Evolutionary conservation across 208 protist genomes (phyloP), one percentile per base, ranked within the genome.

Genomic region (Wallacemonas sp.): DNA sequence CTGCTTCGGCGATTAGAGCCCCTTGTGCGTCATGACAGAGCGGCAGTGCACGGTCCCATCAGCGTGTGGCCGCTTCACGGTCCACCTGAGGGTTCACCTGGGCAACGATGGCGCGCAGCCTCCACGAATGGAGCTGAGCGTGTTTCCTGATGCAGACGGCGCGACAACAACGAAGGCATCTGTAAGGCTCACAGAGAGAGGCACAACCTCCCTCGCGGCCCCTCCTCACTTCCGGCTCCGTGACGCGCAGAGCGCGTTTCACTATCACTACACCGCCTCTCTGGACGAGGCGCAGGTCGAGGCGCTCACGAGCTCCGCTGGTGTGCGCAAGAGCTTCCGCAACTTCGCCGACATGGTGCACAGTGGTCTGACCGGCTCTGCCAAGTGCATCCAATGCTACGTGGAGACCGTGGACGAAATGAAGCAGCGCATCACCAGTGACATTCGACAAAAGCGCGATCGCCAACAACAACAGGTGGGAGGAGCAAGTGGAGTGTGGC

Each of bases 361-460:
- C 76, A 78, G 80, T 52, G 86, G 87, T 2, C 70, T 95, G 44
- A 88, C 88, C 61, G 86, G 90, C 24, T 74, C 73, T 2, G 79
- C 85, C 2, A 11, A 76, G 4, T 87, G 74, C 47, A 78, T 95
- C 2, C 68, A 47, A 29, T 93, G 93, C 61, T 93, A 81, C 70
- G 80, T 95, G 27, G 86, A 95, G 61, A 93, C 81, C 2, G 72
- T 76, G 27, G 80, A 74, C 17, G 84, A 92, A 61, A 85, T 95
- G 81, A 76, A 82, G 55, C 63, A 71, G 39, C 89, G 89, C 49
- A 92, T 95, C 49, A 64, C 81, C 32, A 34, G 61, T 1, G 84
- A 93, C 48, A 74, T 88, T 36, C 68, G 72, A 21, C 17, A 62
- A 38, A 16, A 65, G 68, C 49, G 43, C 30, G 30, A 72, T 57